Conservation (phyloP, 202 grass and related monocot species). For the Panicum hallii region DNA sequence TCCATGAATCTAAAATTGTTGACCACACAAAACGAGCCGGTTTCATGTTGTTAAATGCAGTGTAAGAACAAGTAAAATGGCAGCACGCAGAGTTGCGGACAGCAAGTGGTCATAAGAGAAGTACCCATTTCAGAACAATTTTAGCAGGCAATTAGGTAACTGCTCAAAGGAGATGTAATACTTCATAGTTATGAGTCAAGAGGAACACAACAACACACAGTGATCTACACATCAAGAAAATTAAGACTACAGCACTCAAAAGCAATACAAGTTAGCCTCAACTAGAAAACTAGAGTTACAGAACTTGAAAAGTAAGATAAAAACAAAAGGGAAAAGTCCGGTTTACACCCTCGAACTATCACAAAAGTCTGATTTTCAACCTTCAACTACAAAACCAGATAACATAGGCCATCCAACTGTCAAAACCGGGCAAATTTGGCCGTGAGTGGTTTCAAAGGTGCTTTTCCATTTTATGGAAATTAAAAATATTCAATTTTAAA, state of each 20-base stretch:
- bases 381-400: too few species aligned
- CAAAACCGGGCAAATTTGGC: too few species aligned
- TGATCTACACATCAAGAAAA: neutral
- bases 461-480: too few species aligned
- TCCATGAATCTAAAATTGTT: slow-evolving; percentile 15
- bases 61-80: slow-evolving; percentile 15
- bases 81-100: neutral
- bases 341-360: too few species aligned
- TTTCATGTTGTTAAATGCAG: neutral
- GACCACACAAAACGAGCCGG: neutral
- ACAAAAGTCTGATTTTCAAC: too few species aligned
- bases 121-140: slow-evolving; percentile 1
- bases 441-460: too few species aligned
- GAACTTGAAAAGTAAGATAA: neutral
- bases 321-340: neutral
- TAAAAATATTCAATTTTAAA: too few species aligned
- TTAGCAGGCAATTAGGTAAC: neutral
- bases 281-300: slow-evolving; percentile 17
- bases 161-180: neutral
- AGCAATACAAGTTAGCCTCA: neutral
- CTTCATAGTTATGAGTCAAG: neutral
- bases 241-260: slow-evolving; percentile 4
- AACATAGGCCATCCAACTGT: too few species aligned
- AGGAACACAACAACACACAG: neutral
- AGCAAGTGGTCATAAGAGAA: neutral